Base-by-base conservation (phyloP, 192 early-diverging fungal genomes). In the Coemansia aciculifera region DNA sequence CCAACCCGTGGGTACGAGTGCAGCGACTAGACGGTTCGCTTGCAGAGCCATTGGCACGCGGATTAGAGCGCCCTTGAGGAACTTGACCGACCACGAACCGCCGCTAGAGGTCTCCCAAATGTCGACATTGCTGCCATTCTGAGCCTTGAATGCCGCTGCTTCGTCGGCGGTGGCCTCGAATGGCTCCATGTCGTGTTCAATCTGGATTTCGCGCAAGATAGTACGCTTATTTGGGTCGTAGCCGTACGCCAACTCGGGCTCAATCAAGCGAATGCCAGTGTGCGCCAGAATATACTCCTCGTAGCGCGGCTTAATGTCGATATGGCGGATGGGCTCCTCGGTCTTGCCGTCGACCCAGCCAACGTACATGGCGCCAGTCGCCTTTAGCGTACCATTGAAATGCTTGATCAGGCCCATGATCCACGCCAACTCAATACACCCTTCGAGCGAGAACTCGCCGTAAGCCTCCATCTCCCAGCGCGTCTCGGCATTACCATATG, bases 371-470 rank as follows among this genome's bases (percentile, higher is more conserved):
- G 60, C 43, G 5, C 61, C 40, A 7, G 67, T 69, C 7, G 56
- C 15, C 40, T 67, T 10, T 9, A 69, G 40, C 15, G n/a, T 36
- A 5, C 67, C 73, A 87, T 90, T 88, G 83, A 90, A 88, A 74
- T 92, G 94, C 75, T 89, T 92, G 83, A 97, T 93, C 67, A 90
- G 89, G 48, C 93, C 93, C 95, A 97, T 95, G 80, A 97, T 93
- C 93, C 95, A 95, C 7, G 94, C 93, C 90, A 97, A 89, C 83
- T 97, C 95, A 73, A 97, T 95, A 72, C 92, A 94, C 21, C 95
- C 67, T 9, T 75, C 73, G 44, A 57, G 51, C 0, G 73, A 48
- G 1, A 75, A 67, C 43, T 75, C 63, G 69, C 93, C 94, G 60
- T 87, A 83, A 46, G 93, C 88, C 80, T 97, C 95, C 87, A 97